phyloP scores from a whole-genome alignment of 78 protist genomes.

The Dictyostelium brefeldianum region DNA sequence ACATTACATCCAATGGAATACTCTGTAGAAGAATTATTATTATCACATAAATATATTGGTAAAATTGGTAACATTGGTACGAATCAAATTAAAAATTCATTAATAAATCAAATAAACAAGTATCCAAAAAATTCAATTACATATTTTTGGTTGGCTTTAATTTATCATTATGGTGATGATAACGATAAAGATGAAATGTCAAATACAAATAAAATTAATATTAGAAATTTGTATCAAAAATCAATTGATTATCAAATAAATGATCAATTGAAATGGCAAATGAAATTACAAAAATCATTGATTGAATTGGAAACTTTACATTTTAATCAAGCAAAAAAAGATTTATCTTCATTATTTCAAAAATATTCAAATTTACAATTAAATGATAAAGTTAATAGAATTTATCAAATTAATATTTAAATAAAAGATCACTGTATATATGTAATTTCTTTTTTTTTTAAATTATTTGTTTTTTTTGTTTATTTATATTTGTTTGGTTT shows the following conservation, averaged over 20 bases:
- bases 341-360: neutral
- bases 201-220: neutral
- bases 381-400: neutral
- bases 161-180: neutral
- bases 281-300: slow-evolving; percentile 6
- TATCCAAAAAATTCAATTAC: slow-evolving; percentile 22
- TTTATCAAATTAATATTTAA: neutral
- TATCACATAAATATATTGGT: slow-evolving; percentile 36
- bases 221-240: slow-evolving; percentile 13
- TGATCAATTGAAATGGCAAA: neutral
- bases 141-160: slow-evolving; percentile 53
- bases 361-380: neutral
- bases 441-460: neutral
- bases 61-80: neutral
- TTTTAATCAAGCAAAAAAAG: slow-evolving; percentile 14
- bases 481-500: neutral
- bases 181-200: neutral
- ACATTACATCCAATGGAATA: slow-evolving; percentile 32
- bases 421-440: neutral
- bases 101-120: neutral
- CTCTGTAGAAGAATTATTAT: slow-evolving; percentile 5
- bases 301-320: neutral
- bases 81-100: neutral
- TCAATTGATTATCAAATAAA: neutral
- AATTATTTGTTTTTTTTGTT: neutral